These are phyloP conservation scores for Epipyxis sp. DNA, from an alignment of 108 stramenopile species.

Conservation along the genomic window DNA sequence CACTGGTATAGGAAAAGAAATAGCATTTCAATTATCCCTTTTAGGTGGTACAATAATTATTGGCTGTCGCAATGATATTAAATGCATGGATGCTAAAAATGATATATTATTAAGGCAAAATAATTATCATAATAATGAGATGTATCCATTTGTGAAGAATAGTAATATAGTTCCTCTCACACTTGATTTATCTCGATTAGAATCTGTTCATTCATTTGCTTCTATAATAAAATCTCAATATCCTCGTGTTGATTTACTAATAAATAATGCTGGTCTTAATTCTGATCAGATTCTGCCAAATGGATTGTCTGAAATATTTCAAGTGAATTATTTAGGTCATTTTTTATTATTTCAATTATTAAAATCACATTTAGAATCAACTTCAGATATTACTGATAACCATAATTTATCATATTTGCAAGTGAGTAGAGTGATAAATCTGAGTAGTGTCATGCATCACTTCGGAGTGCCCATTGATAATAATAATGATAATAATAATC, in stretches of 20 bases:
- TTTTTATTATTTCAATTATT: neutral
- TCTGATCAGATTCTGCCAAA: neutral
- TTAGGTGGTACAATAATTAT: constrained; percentile 8
- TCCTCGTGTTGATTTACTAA: constrained; percentile 10
- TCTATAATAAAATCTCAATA: neutral
- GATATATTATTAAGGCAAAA: neutral
- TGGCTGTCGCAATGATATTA: constrained; percentile 23
- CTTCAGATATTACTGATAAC: no score
- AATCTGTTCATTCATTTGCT: neutral
- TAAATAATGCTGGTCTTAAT: constrained; percentile 28
- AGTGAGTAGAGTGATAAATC: constrained; percentile 14
- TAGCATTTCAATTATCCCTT: neutral
- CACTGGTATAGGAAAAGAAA: constrained; percentile 32
- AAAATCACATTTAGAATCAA: neutral
- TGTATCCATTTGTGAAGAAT: neutral
- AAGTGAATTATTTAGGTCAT: constrained; percentile 24
- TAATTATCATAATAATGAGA: neutral
- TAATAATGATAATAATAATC: no score
- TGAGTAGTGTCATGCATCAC: constrained; percentile 26
- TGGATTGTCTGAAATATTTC: constrained; percentile 19
- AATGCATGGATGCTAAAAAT: neutral
- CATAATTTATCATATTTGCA: no score
- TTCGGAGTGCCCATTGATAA: neutral
- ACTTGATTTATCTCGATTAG: neutral
- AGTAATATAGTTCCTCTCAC: neutral